Evolutionary conservation across 192 early-diverging fungal species (phyloP).

Genomic region (Coemansia sp.): DNA sequence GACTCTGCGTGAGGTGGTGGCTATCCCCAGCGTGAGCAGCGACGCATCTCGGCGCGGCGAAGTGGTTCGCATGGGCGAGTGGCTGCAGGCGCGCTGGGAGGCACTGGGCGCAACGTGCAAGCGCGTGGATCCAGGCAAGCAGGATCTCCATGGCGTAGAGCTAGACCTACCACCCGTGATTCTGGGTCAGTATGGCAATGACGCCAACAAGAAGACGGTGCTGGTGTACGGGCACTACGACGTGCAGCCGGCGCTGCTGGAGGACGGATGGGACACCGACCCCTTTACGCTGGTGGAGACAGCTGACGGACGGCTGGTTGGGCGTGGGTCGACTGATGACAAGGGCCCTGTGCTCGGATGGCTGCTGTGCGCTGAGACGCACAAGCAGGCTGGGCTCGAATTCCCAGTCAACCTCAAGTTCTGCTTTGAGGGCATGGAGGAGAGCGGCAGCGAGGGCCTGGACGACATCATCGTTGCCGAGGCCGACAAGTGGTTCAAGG

Average conservation of each 20-base stretch:
- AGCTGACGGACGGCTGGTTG: constrained; percentile 77
- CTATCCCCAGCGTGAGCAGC: constrained; percentile 79
- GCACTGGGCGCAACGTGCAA: constrained; percentile 63
- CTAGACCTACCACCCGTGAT: constrained; percentile 90
- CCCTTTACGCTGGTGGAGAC: constrained; percentile 88
- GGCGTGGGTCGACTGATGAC: constrained; percentile 94
- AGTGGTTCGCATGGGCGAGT: constrained; percentile 89
- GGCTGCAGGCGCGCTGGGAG: constrained; percentile 73
- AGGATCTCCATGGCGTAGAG: constrained; percentile 72
- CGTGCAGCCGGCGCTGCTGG: constrained; percentile 87
- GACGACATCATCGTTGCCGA: constrained; percentile 85
- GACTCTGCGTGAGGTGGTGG: constrained; percentile 82
- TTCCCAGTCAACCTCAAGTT: constrained; percentile 94
- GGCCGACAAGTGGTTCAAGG: constrained; percentile 85
- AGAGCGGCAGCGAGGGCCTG: constrained; percentile 89
- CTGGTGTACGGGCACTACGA: constrained; percentile 98
- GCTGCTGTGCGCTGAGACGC: constrained; percentile 93
- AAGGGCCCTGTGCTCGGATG: constrained; percentile 98
- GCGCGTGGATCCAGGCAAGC: constrained; percentile 74
- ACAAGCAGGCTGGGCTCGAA: constrained; percentile 86
- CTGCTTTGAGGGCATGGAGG: constrained; percentile 97
- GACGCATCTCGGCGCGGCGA: constrained; percentile 73
- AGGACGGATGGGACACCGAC: constrained; percentile 89
- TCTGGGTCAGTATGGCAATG: constrained; percentile 85
- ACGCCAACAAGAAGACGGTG: constrained; percentile 92